A percentile compares a stretch with the other conserved stretches of the same genome.
Evolutionary conservation across 306 rosid genomes (phyloP).

Genomic region (Sphenostylis stenocarpa): DNA sequence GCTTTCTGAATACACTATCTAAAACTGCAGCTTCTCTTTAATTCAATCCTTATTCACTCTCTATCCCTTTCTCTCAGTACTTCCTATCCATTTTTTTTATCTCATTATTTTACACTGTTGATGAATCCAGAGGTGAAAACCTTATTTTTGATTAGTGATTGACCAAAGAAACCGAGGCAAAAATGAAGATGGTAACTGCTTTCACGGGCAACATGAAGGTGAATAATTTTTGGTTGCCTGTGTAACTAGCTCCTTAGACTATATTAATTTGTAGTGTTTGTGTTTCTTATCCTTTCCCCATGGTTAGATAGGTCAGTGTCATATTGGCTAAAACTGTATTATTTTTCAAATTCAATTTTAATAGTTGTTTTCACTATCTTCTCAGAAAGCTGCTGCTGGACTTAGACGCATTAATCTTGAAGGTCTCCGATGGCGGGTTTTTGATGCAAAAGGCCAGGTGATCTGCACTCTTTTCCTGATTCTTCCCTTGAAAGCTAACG

Average conservation of each 20-base stretch:
- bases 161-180: not conserved
- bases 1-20: not conserved
- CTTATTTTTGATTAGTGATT: not conserved
- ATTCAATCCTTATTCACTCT: not conserved
- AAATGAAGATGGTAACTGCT: slow-evolving; percentile 37
- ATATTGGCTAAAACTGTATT: not conserved
- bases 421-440: slow-evolving; percentile 88
- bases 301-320: not conserved
- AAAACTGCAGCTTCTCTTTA: not conserved
- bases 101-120: not conserved
- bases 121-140: not conserved
- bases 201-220: slow-evolving; percentile 49
- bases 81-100: not conserved
- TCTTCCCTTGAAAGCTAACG: not conserved
- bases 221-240: not conserved
- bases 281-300: slow-evolving; percentile 19
- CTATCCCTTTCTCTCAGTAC: not conserved
- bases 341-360: not conserved
- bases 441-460: slow-evolving; percentile 94
- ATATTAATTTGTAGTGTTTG: not conserved
- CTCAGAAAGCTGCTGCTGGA: slow-evolving; percentile 92
- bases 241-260: not conserved
- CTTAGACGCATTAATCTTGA: slow-evolving; percentile 83
- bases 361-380: not conserved
- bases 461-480: not conserved